Percentiles rank a stretch among this genome's conserved stretches.
phyloP scores from a whole-genome alignment of 805 yeast species.

The Hanseniaspora lindneri region DNA sequence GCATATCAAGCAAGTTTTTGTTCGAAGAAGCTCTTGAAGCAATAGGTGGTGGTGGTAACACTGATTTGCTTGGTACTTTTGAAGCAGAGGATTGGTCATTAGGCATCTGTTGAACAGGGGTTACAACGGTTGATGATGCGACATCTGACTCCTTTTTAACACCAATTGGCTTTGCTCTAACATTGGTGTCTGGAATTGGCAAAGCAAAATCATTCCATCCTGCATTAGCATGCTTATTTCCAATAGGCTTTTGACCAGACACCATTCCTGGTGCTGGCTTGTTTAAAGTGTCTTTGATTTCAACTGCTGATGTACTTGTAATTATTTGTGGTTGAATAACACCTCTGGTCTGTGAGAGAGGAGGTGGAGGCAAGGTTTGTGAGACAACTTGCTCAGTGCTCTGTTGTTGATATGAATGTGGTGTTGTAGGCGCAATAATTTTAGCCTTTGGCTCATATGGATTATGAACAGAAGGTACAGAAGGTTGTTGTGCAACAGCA shows the following conservation, averaged over 20 bases:
- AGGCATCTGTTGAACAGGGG: background rate
- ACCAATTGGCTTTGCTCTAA: conserved; percentile 30
- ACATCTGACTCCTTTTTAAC: conserved; percentile 26
- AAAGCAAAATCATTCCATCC: conserved; percentile 32
- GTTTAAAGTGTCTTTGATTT: conserved; percentile 29
- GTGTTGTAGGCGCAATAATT: conserved; percentile 9
- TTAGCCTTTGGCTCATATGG: conserved; percentile 14
- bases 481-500: background rate
- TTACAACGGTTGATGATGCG: background rate
- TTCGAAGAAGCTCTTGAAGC: conserved; percentile 23
- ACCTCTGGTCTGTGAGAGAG: conserved; percentile 17
- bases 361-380: conserved; percentile 19
- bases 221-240: conserved; percentile 29
- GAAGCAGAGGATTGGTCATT: background rate
- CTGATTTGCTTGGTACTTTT: conserved; percentile 10
- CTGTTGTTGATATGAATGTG: conserved; percentile 14
- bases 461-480: background rate
- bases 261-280: conserved; percentile 29
- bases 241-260: conserved; percentile 30
- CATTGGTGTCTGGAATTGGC: conserved; percentile 24
- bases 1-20: conserved; percentile 17
- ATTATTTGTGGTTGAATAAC: conserved; percentile 13
- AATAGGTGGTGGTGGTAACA: conserved; percentile 24
- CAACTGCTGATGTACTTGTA: conserved; percentile 22
- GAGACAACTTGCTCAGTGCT: background rate